Evolutionary conservation across 805 yeast genomes (phyloP).

Genomic region (Zygosaccharomyces gambellarensis): DNA sequence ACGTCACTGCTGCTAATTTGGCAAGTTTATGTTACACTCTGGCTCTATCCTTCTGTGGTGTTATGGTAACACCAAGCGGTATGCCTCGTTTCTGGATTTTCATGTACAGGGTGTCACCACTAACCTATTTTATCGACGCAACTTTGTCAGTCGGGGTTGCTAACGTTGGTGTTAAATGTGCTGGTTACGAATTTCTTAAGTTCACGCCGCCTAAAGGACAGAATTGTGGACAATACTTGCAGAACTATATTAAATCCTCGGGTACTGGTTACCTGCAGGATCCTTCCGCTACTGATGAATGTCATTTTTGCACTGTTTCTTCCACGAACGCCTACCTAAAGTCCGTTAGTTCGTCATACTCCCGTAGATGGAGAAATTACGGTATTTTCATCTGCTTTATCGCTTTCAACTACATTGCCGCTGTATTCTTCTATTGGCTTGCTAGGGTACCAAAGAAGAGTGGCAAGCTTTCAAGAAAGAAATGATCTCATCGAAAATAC

Average conservation of each 20-base stretch:
- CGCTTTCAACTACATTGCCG: constrained; percentile 40
- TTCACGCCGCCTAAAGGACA: constrained; percentile 50
- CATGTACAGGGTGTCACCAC: constrained; percentile 70
- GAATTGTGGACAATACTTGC: constrained; percentile 56
- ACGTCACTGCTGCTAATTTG: constrained; percentile 61
- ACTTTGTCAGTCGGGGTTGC: constrained; percentile 54
- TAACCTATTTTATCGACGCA: constrained; percentile 59
- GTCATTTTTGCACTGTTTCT: constrained; percentile 54
- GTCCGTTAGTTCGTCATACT: constrained; percentile 38
- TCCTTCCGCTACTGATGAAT: constrained; percentile 45
- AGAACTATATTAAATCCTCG: constrained; percentile 28
- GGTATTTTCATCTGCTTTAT: constrained; percentile 54
- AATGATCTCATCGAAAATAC: not conserved
- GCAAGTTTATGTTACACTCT: constrained; percentile 54
- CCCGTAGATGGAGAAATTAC: constrained; percentile 52
- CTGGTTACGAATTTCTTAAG: constrained; percentile 42
- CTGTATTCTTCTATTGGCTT: constrained; percentile 52
- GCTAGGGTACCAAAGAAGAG: constrained; percentile 68
- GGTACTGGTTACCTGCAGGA: constrained; percentile 47
- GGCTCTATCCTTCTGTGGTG: constrained; percentile 74
- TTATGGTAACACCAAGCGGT: constrained; percentile 51
- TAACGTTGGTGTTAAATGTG: constrained; percentile 44
- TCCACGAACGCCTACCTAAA: constrained; percentile 55
- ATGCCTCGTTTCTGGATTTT: constrained; percentile 77
- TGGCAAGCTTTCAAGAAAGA: constrained; percentile 12